Evolutionary conservation across 345 rosid genomes (phyloP).

Genomic region (Aquilaria malaccensis): DNA sequence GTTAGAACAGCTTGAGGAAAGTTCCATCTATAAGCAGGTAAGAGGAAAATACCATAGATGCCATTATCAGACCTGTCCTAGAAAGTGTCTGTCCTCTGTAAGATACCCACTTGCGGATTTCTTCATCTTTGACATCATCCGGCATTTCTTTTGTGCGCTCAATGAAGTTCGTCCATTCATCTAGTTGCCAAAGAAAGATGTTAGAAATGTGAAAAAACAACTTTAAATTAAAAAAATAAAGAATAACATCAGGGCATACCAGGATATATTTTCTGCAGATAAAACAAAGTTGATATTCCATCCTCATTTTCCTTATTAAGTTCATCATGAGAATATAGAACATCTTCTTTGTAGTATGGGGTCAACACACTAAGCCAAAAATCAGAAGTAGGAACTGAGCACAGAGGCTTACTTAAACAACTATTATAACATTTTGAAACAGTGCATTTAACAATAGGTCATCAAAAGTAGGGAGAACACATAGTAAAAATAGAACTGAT

Average conservation of each 20-base stretch:
- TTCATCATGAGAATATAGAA: conserved; percentile 79
- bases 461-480: too few relatives aligned
- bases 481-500: too few relatives aligned
- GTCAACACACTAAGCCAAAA: conserved; percentile 72
- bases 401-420: conserved; percentile 8
- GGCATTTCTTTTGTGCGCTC: conserved; percentile 45
- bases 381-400: conserved; percentile 19
- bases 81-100: conserved; percentile 94
- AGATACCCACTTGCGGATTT: conserved; percentile 74
- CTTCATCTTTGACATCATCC: conserved; percentile 19
- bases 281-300: conserved; percentile 74
- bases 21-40: conserved; percentile 6
- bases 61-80: conserved; percentile 56
- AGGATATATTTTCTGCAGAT: conserved; percentile 83
- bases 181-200: conserved; percentile 30
- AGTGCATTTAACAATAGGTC: background rate
- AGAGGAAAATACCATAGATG: background rate
- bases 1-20: conserved; percentile 6
- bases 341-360: conserved; percentile 80
- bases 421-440: background rate
- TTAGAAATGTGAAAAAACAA: conserved; percentile 8
- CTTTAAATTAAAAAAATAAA: background rate
- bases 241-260: conserved; percentile 40
- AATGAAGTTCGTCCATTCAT: conserved; percentile 77
- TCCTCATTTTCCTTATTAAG: conserved; percentile 85